Conservation (phyloP, 352 stramenopile species). For the Globisporangium parvum region DNA sequence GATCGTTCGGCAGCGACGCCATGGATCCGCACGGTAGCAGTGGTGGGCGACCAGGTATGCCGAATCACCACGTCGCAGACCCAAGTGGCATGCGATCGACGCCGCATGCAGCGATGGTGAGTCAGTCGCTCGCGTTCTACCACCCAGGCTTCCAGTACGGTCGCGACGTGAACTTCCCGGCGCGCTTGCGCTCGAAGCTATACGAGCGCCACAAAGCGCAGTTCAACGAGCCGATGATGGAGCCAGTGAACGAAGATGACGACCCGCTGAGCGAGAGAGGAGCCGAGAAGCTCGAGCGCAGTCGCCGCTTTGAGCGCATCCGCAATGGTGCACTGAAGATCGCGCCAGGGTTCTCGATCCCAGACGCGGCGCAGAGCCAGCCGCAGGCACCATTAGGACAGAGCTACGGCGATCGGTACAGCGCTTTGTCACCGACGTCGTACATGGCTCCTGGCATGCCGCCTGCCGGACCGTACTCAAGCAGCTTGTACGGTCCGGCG, state of each 20-base stretch:
- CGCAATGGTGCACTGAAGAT: conserved; percentile 47
- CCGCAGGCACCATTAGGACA: neutral
- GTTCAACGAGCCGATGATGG: conserved; percentile 72
- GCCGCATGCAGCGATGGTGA: neutral
- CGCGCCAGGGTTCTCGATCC: conserved; percentile 48
- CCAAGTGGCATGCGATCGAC: neutral
- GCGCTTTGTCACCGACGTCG: conserved; percentile 11
- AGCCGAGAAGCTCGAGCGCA: conserved; percentile 58
- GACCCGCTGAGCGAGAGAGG: conserved; percentile 74
- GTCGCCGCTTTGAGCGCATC: conserved; percentile 58
- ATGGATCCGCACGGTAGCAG: neutral
- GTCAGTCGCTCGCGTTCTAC: conserved; percentile 7
- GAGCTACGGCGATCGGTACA: conserved; percentile 5
- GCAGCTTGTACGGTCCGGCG: conserved; percentile 24
- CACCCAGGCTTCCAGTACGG: conserved; percentile 27
- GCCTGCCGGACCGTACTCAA: conserved; percentile 21
- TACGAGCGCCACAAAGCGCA: conserved; percentile 63
- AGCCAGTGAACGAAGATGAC: conserved; percentile 57
- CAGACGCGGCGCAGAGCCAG: conserved; percentile 3
- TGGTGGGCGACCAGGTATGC: neutral
- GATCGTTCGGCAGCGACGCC: conserved; percentile 2
- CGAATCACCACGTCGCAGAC: conserved; percentile 4
- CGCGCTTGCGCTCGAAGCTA: conserved; percentile 40
- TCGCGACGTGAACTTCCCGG: conserved; percentile 46
- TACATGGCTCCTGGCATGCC: conserved; percentile 17